Evolutionary conservation across 176 grass and related monocot species (phyloP).

Genomic region (Aegilops longissima): DNA sequence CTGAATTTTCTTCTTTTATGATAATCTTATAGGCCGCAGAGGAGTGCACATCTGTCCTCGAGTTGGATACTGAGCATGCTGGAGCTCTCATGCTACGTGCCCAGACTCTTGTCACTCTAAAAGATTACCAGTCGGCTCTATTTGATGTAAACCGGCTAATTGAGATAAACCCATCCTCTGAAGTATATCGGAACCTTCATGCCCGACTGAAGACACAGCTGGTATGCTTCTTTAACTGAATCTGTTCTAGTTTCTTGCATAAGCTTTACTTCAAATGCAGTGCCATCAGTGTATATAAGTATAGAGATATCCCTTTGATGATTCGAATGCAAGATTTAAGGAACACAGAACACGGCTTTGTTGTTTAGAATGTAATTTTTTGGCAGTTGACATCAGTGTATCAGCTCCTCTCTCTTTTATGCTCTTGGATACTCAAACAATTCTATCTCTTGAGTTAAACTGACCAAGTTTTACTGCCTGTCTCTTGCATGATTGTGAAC

Average conservation of each 20-base stretch:
- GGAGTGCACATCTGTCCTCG: constrained; percentile 98
- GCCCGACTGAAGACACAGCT: constrained; percentile 87
- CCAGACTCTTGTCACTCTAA: constrained; percentile 89
- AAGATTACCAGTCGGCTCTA: constrained; percentile 93
- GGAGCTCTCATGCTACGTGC: constrained; percentile 95
- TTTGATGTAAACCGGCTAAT: constrained; percentile 94
- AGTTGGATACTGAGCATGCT: constrained; percentile 78
- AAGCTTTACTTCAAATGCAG: background rate
- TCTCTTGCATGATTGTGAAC: constrained; percentile 20
- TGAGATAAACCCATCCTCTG: constrained; percentile 84
- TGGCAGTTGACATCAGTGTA: background rate
- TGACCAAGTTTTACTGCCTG: constrained; percentile 9
- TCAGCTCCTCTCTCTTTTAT: background rate
- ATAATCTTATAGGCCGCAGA: constrained; percentile 64
- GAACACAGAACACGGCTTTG: background rate
- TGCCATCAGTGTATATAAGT: background rate
- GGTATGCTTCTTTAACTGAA: constrained; percentile 42
- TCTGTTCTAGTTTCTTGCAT: background rate
- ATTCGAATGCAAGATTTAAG: background rate
- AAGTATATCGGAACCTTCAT: constrained; percentile 80
- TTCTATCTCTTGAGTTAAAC: background rate
- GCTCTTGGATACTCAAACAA: background rate
- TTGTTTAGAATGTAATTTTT: background rate
- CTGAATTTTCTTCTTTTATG: constrained; percentile 6
- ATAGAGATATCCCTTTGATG: background rate